Percentiles rank a stretch among this genome's conserved stretches.
phyloP scores from a whole-genome alignment of 1,284 basidiomycete species.

The Cryptococcus amylolentus region DNA sequence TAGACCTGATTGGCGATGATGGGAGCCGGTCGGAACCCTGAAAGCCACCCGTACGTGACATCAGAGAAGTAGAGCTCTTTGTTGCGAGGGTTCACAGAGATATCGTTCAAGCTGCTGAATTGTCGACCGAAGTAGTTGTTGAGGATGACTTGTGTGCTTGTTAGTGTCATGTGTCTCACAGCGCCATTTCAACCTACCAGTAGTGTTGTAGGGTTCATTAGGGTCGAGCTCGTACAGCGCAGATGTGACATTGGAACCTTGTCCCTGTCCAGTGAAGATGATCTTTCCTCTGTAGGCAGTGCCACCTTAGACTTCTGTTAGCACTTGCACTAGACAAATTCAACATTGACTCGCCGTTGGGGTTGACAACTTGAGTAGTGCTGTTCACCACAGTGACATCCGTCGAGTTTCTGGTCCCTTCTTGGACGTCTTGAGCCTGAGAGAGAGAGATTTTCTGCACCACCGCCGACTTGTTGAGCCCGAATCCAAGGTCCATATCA shows the following conservation, averaged over 20 bases:
- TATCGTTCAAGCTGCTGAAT: slow-evolving; percentile 76
- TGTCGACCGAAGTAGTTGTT: slow-evolving; percentile 72
- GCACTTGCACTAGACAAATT: background rate
- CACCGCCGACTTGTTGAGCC: slow-evolving; percentile 52
- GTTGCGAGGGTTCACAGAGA: slow-evolving; percentile 62
- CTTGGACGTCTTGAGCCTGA: slow-evolving; percentile 50
- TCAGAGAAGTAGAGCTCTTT: slow-evolving; percentile 53
- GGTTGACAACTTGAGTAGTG: slow-evolving; percentile 63
- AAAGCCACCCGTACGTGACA: slow-evolving; percentile 55
- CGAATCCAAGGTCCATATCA: slow-evolving; percentile 48
- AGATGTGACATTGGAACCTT: slow-evolving; percentile 59
- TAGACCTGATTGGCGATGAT: slow-evolving; percentile 70
- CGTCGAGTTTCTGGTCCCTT: slow-evolving; percentile 51
- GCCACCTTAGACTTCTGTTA: slow-evolving; percentile 53
- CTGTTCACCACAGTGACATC: slow-evolving; percentile 51
- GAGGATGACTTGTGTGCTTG: slow-evolving; percentile 51
- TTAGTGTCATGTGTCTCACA: background rate
- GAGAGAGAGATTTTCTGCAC: slow-evolving; percentile 52
- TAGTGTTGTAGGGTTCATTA: slow-evolving; percentile 59
- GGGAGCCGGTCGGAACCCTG: slow-evolving; percentile 61
- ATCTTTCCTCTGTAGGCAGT: slow-evolving; percentile 58
- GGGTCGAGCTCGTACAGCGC: slow-evolving; percentile 66
- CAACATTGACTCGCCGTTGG: slow-evolving; percentile 56
- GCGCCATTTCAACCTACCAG: slow-evolving; percentile 33
- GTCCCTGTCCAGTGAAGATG: slow-evolving; percentile 65